phyloP scores from a whole-genome alignment of 495 filamentous ascomycete genomes.

The Lasiosphaeris hirsuta region DNA sequence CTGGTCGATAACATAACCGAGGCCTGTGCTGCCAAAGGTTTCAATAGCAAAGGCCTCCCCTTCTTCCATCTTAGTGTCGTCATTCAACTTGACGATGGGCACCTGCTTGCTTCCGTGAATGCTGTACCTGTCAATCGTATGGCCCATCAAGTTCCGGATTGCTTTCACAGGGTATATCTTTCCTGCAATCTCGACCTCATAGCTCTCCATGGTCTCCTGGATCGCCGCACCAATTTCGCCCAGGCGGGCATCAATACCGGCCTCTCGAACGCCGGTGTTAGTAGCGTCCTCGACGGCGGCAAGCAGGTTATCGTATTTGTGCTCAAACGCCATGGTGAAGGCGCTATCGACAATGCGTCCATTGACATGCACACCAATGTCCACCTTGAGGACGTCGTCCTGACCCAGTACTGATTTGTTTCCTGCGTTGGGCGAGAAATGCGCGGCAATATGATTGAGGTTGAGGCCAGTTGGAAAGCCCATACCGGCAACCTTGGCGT shows the following conservation, averaged over 20 bases:
- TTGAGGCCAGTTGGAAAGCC: slow-evolving; percentile 86
- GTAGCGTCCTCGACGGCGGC: slow-evolving; percentile 82
- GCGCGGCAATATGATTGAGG: slow-evolving; percentile 83
- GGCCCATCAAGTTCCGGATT: slow-evolving; percentile 85
- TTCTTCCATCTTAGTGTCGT: slow-evolving; percentile 90
- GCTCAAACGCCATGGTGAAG: slow-evolving; percentile 89
- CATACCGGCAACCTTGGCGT: slow-evolving; percentile 75
- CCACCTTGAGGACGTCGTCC: slow-evolving; percentile 88
- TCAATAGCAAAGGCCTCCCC: slow-evolving; percentile 91
- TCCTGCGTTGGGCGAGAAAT: slow-evolving; percentile 90
- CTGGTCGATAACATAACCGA: slow-evolving; percentile 78
- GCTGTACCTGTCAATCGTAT: slow-evolving; percentile 79
- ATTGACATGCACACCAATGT: slow-evolving; percentile 89
- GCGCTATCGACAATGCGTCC: slow-evolving; percentile 90
- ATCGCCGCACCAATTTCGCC: slow-evolving; percentile 73
- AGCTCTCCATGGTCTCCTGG: slow-evolving; percentile 87
- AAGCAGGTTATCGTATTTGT: slow-evolving; percentile 77
- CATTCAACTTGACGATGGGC: slow-evolving; percentile 78
- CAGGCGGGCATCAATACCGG: slow-evolving; percentile 77
- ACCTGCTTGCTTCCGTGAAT: slow-evolving; percentile 89
- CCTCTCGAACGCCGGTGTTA: slow-evolving; percentile 80
- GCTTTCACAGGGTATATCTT: slow-evolving; percentile 77
- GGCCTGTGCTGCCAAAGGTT: slow-evolving; percentile 90
- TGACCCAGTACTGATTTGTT: slow-evolving; percentile 77
- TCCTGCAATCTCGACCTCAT: slow-evolving; percentile 76